Conservation (phyloP, 139 green algal genomes). For the Chlamydomonas applanata region DNA sequence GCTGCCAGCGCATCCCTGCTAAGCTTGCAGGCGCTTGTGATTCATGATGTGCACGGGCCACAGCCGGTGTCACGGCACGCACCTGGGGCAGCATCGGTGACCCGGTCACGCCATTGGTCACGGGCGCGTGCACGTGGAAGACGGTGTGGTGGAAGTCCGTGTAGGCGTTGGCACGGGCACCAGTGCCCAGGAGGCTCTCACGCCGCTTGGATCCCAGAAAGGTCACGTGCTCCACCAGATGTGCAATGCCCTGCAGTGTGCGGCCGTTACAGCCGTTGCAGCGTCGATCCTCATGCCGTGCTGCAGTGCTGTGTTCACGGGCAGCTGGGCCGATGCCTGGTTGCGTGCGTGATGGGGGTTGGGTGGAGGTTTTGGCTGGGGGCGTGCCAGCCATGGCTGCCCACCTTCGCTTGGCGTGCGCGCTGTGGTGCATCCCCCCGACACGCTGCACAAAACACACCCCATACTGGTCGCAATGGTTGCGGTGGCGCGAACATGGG, state of each 20-base stretch:
- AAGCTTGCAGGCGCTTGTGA: too few species aligned
- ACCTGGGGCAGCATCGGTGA: conserved; percentile 86
- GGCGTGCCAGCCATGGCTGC: too few species aligned
- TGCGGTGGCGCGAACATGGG: too few species aligned
- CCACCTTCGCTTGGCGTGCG: too few species aligned
- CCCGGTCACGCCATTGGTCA: conserved; percentile 65
- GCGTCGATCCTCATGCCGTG: too few species aligned
- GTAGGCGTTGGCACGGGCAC: conserved; percentile 94
- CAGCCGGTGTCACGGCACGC: not conserved
- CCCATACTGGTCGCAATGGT: too few species aligned
- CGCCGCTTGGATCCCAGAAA: conserved; percentile 92
- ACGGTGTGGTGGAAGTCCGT: conserved; percentile 99
- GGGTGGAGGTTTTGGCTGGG: conserved; percentile 1
- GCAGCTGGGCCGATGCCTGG: not conserved
- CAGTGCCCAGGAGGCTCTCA: conserved; percentile 88
- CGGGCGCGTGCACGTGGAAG: conserved; percentile 95
- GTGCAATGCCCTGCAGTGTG: conserved; percentile 92
- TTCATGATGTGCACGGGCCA: too few species aligned
- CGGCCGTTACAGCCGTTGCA: too few species aligned
- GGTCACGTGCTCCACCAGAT: conserved; percentile 99
- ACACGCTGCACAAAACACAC: too few species aligned
- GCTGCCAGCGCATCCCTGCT: too few species aligned
- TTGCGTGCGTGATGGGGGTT: not conserved
- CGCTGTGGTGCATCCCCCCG: too few species aligned
- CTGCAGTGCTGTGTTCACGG: too few species aligned